Evolutionary conservation across 208 protist species (phyloP), one percentile per base, ranked within the genome.

Genomic region (Trypanosoma avium): DNA sequence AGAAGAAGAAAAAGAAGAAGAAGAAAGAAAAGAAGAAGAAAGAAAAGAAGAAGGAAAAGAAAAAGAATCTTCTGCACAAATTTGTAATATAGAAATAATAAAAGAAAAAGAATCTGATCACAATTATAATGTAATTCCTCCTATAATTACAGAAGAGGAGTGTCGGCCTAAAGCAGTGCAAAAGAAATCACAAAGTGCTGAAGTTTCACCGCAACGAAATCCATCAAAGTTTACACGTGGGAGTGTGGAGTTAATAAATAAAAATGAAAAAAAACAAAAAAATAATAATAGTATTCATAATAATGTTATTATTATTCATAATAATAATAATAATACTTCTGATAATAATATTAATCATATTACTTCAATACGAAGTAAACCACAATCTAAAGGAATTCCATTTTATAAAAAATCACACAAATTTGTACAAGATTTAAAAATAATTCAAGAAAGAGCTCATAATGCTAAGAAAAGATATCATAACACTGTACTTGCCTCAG

Each of bases 151-250:
- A 21, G 57, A 63, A n/a, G 45, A 53, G 17, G 24, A 53, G 7
- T 53, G 45, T 38, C 43, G 22, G 9, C 17, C 57, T 1, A 63
- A 30, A 7, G 0, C 40, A 15, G 43, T 63, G 3, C 22, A 0
- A 8, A 12, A 9, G 2, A 26, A 24, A 1, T 35, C 42, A 27
- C 43, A 52, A 0, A 42, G 4, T 36, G 27, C 4, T 6, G 27
- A 17, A 38, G 24, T 1, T 26, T 53, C 43, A 42, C 43, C 57
- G 3, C 4, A 6, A 8, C 40, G 43, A 26, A 19, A 63, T 42
- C 57, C 45, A 8, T 53, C 57, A 22, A 63, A 53, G 57, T 63
- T 63, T 52, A 36, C 27, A 30, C 19, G 29, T 2, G 33, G 13
- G 1, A 7, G 10, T 10, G 36, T 27, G 4, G 22, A 15, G 6